Evolutionary conservation across 306 rosid genomes (phyloP).

Genomic region (Cajanus cajan): DNA sequence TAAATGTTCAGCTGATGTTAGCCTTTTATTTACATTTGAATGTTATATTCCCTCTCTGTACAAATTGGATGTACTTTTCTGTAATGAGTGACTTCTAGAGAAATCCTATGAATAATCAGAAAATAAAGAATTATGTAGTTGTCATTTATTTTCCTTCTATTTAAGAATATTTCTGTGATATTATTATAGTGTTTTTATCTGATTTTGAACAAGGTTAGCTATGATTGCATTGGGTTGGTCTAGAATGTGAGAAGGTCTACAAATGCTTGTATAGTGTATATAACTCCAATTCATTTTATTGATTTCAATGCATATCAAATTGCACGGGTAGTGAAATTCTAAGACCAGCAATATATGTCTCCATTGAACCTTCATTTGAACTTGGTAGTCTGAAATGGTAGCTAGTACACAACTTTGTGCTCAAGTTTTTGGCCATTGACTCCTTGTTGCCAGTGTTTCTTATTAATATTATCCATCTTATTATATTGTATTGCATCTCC

Average conservation of each 20-base stretch:
- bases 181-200: no score
- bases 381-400: constrained; percentile 10
- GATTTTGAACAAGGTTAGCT: no score
- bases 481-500: not conserved
- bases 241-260: not conserved
- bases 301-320: not conserved
- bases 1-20: no score
- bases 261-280: not conserved
- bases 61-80: no score
- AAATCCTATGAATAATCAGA: no score
- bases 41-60: no score
- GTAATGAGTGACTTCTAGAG: no score
- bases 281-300: not conserved
- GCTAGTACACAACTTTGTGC: not conserved
- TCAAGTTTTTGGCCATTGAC: not conserved
- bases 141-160: no score
- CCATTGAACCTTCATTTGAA: not conserved
- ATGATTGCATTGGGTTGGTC: no score
- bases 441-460: constrained; percentile 9
- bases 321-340: not conserved
- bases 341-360: not conserved
- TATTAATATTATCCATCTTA: constrained; percentile 15
- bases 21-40: no score
- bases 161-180: no score
- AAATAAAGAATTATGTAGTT: no score